Evolutionary conservation across 1,284 basidiomycete species (phyloP), one percentile per base, ranked within the genome.

Genomic region (Bondarzewia mesenterica): DNA sequence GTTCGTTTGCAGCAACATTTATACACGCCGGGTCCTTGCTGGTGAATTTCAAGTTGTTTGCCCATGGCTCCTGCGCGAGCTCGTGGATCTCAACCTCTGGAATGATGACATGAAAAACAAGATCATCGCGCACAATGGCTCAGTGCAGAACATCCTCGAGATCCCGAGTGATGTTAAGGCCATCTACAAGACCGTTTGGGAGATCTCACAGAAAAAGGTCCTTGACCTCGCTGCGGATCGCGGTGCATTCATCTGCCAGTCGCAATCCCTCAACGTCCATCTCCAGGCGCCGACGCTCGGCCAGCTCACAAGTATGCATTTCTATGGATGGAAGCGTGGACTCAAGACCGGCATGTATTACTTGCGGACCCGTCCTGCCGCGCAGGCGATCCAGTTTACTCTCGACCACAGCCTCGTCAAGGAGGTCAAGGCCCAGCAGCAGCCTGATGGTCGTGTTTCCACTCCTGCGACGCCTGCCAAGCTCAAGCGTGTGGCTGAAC

Each of bases 11-110:
- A 93, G 91, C 63, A 99, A 98, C 76, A 96, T 99, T 63, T 99
- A 99, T 71, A 94, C 95, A 46, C 93, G 96, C 51, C 92, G 96
- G 63, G 95, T 99, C n/a, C 84, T 99, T 40, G 94, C 96, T 36
- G 96, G 96, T 50, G 96, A 99, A 74, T 99, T 99, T 89, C 95
- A 98, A 69, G 83, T 99, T 53, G 95, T 98, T 54, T 96, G 93
- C 73, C 96, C 95, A 0, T 99, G 96, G 96, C 78, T 99, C 46
- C 80, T 99, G 15, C 86, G 93, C 51, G 96, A 99, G 61, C 85
- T 99, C 49, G 95, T 99, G 60, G 92, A 96, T 62, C 88, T 87
- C 50, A 87, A 87, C 41, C 80, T 99, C 14, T 99, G 96, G 96
- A 82, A 97, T 63, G 95, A 99, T 61, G 82, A 90, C 62, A 99